Evolutionary conservation across 2,329 filamentous ascomycete genomes (phyloP), one percentile per base, ranked within the genome.

Genomic region (Epichloe glyceriae): DNA sequence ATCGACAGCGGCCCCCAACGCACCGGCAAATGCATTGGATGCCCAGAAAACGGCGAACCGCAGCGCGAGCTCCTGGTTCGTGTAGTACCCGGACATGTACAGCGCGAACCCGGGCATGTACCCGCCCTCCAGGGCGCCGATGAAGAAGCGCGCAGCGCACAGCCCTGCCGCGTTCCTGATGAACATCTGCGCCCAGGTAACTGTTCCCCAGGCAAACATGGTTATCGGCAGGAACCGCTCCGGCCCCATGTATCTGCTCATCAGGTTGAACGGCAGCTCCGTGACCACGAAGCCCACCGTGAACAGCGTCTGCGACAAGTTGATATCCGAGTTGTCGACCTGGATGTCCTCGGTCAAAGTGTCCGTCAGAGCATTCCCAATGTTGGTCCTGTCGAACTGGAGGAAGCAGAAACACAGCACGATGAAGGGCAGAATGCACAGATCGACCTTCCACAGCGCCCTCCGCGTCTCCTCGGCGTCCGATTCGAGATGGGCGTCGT

Each of bases 331-430:
- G 37, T 74, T 75, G 1, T 66, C 68, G 50, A 78, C 69, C 14
- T 65, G 61, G 5, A 78, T 67, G 51, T 78, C 74, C 3, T 65
- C 52, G 14, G 72, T 67, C 42, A 78, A 69, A 3, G 67, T 72
- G 40, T 76, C 74, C 3, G 74, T 78, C 39, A 78, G 56, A 3
- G 75, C 75, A 35, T 74, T 76, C 50, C 70, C 69, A 49, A 74
- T 74, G 52, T 71, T 73, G 44, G 55, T 64, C 7, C 62, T 60
- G 33, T 66, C 62, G 37, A 66, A 64, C 17, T 66, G 63, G 2
- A 66, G 61, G 40, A 64, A 62, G 35, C 58, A 64, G 35, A 66
- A 66, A 30, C 61, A 62, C 4, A 63, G 54, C 2, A 66, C 54
- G 3, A 65, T 61, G 14, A 61, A 57, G 0, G 63, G 62, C 30